A percentile compares a stretch with the other conserved stretches of the same genome.
Conservation (phyloP, 2,329 filamentous ascomycete species). For the Botrytis squamosa region DNA sequence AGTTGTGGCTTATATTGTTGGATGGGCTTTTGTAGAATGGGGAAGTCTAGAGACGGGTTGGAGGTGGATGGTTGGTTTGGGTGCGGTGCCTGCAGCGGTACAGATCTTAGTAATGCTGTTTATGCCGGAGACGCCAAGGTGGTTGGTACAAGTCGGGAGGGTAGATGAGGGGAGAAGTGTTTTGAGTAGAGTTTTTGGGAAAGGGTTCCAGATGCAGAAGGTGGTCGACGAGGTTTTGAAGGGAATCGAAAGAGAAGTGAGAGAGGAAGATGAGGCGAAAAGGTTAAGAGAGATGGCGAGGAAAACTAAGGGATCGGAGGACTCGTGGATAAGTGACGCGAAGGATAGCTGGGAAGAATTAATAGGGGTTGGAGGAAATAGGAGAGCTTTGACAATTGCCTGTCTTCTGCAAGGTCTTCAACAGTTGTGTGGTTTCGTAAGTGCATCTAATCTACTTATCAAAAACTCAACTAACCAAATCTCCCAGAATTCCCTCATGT, state of each 20-base stretch:
- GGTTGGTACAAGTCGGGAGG: slow-evolving; percentile 71
- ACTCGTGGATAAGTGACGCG: slow-evolving; percentile 31
- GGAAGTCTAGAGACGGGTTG: slow-evolving; percentile 60
- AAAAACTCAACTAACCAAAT: slow-evolving; percentile 16
- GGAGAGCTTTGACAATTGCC: slow-evolving; percentile 77
- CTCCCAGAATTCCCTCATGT: slow-evolving; percentile 81
- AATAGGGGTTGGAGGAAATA: slow-evolving; percentile 59
- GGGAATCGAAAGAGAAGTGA: slow-evolving; percentile 71
- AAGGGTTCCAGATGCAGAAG: slow-evolving; percentile 43
- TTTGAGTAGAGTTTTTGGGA: slow-evolving; percentile 62
- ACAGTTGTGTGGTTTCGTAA: slow-evolving; percentile 80
- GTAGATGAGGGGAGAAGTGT: slow-evolving; percentile 62
- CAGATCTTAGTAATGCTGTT: slow-evolving; percentile 67
- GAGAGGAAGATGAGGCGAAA: slow-evolving; percentile 61
- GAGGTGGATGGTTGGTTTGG: slow-evolving; percentile 90
- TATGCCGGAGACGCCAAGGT: slow-evolving; percentile 87
- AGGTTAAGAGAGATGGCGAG: slow-evolving; percentile 31
- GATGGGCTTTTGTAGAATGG: slow-evolving; percentile 68
- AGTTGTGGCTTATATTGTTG: slow-evolving; percentile 81
- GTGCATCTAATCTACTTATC: slow-evolving; percentile 36
- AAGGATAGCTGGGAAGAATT: slow-evolving; percentile 53
- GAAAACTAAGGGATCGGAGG: slow-evolving; percentile 25
- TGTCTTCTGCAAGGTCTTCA: slow-evolving; percentile 85
- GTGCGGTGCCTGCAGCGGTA: slow-evolving; percentile 70
- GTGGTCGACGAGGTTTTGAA: slow-evolving; percentile 61